Percentiles rank a stretch among this genome's conserved stretches.
phyloP scores from a whole-genome alignment of 2,329 filamentous ascomycete species.

The Sphaerulina populicola region DNA sequence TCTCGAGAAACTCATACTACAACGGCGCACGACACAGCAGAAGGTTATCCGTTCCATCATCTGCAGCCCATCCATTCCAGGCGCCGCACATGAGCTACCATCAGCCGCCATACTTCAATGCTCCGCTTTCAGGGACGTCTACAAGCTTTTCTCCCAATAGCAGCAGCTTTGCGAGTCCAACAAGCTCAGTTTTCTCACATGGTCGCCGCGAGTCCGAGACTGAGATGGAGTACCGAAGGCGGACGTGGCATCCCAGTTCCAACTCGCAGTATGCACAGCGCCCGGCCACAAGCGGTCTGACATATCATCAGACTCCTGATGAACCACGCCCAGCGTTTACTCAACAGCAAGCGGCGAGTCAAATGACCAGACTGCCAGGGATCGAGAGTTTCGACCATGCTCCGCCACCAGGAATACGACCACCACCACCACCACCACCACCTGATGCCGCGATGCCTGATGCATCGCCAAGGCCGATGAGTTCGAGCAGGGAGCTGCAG shows the following conservation, averaged over 20 bases:
- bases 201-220: constrained; percentile 58
- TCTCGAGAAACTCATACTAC: constrained; percentile 64
- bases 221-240: constrained; percentile 70
- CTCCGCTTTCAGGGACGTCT: constrained; percentile 48
- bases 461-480: constrained; percentile 26
- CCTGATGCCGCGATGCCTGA: constrained; percentile 75
- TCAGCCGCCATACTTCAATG: constrained; percentile 48
- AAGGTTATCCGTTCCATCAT: constrained; percentile 75
- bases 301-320: constrained; percentile 64
- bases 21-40: constrained; percentile 62
- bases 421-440: constrained; percentile 53
- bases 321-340: constrained; percentile 50
- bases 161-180: constrained; percentile 59
- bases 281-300: constrained; percentile 63
- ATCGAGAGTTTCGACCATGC: constrained; percentile 86
- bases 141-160: constrained; percentile 50
- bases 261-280: constrained; percentile 51
- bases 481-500: constrained; percentile 49
- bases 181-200: constrained; percentile 54
- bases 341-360: constrained; percentile 47
- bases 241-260: constrained; percentile 85
- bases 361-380: constrained; percentile 66
- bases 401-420: constrained; percentile 53
- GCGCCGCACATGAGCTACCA: constrained; percentile 49
- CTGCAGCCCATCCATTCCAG: constrained; percentile 65